phyloP scores from a whole-genome alignment of 2,329 filamentous ascomycete genomes.

The Monascus ruber region DNA sequence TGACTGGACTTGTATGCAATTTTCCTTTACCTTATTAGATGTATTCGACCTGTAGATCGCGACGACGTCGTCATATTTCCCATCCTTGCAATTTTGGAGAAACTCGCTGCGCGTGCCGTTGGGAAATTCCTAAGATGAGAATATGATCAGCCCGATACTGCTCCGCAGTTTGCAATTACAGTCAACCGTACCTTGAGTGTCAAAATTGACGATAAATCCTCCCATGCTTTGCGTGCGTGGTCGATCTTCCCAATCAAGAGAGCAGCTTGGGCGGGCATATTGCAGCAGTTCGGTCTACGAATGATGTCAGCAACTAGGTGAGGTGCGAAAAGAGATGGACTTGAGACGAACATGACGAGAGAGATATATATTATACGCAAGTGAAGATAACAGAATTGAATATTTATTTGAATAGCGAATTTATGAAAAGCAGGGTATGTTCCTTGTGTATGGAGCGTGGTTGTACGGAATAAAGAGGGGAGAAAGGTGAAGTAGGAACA shows the following conservation, averaged over 20 bases:
- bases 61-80: constrained; percentile 44
- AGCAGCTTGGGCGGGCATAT: constrained; percentile 26
- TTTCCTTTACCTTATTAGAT: constrained; percentile 34
- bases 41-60: constrained; percentile 49
- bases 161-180: neutral
- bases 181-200: constrained; percentile 26
- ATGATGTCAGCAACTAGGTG: constrained; percentile 32
- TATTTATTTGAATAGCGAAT: neutral
- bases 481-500: too few relatives aligned
- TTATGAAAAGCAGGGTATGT: neutral
- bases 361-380: neutral
- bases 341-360: neutral
- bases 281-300: constrained; percentile 7
- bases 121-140: constrained; percentile 39
- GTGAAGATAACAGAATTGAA: too few relatives aligned
- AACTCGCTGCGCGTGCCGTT: constrained; percentile 45
- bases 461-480: too few relatives aligned
- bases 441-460: too few relatives aligned
- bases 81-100: constrained; percentile 42
- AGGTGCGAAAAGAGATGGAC: too few relatives aligned
- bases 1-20: neutral
- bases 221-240: constrained; percentile 34
- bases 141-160: neutral
- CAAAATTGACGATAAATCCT: constrained; percentile 28
- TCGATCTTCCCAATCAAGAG: constrained; percentile 35